phyloP scores from a whole-genome alignment of 805 yeast species.

The Wickerhamomyces mucosus region DNA sequence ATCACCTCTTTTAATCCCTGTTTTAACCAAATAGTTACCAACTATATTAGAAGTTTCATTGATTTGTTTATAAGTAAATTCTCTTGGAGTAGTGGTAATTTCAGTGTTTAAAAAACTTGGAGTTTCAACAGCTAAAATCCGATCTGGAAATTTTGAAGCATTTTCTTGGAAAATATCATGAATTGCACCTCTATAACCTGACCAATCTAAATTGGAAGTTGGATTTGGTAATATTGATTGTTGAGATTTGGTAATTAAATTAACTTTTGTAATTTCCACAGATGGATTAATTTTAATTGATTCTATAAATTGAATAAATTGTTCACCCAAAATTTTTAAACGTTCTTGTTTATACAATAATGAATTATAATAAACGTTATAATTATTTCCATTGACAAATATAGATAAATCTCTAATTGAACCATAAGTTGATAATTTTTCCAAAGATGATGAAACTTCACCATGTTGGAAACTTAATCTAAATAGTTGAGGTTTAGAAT shows the following conservation, averaged over 20 bases:
- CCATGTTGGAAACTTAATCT: slow-evolving; percentile 45
- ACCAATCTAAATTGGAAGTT: slow-evolving; percentile 79
- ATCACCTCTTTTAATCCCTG: slow-evolving; percentile 85
- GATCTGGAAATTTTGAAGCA: slow-evolving; percentile 75
- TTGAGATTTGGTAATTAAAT: slow-evolving; percentile 64
- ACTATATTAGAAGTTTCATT: slow-evolving; percentile 89
- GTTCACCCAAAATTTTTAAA: slow-evolving; percentile 61
- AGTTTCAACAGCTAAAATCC: slow-evolving; percentile 90
- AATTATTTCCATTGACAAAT: slow-evolving; percentile 27
- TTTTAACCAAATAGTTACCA: slow-evolving; percentile 74
- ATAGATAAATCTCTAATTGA: slow-evolving; percentile 58
- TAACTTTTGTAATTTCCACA: slow-evolving; percentile 45
- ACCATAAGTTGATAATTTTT: slow-evolving; percentile 28
- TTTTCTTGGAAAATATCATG: slow-evolving; percentile 91
- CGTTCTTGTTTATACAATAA: slow-evolving; percentile 65
- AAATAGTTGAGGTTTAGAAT: slow-evolving; percentile 54
- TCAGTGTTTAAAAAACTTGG: slow-evolving; percentile 47
- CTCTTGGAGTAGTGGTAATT: slow-evolving; percentile 44
- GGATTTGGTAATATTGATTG: slow-evolving; percentile 71
- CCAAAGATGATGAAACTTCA: slow-evolving; percentile 14
- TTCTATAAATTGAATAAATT: slow-evolving; percentile 46
- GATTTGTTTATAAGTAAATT: slow-evolving; percentile 79
- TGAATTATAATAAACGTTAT: slow-evolving; percentile 60
- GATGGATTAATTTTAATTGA: slow-evolving; percentile 28
- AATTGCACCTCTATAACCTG: slow-evolving; percentile 86